Base-by-base conservation (phyloP, 129 eudicot species). In the Scalesia atractyloides region DNA sequence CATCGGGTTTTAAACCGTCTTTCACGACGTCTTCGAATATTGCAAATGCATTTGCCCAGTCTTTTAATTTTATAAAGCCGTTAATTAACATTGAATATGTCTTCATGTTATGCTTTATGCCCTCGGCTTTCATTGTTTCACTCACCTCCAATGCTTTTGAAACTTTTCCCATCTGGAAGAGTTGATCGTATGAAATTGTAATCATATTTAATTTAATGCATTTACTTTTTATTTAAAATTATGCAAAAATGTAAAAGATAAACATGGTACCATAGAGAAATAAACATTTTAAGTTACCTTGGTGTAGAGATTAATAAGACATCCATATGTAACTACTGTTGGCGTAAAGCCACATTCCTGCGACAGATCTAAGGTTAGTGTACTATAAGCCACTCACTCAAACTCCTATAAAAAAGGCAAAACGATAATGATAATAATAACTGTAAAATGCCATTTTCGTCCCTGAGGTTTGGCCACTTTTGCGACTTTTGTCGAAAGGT, bases 31-130 rank as follows among this genome's bases (percentile, higher is more conserved):
- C 97, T 79, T 94, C 99, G 75, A 86, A 94, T 64, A 94, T 76
- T 43, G 97, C 86, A 83, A 94, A 94, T 36, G 95, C 98, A 75
- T 90, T 94, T 2, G 91, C 96, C 97, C 97, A 94, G 70, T 94
- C 98, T 83, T 90, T 88, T 48, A 94, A 64, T 54, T 76, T 84
- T 63, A 87, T 74, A 75, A 90, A 94, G 36, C 98, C 98, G 46
- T 88, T 87, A 60, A 94, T 94, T 71, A 94, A 64, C 98, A 94
- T 94, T 51, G 98, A 94, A 75, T 94, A 94, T 36, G 97, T 94
- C 92, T 94, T 94, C 87, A 90, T 80, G 82, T 94, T 94, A 62
- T 94, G 99, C 37, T 77, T 84, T 72, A 94, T 75, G 56, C 97
- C 93, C 24, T 75, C 84, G 20, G 15, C 52, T 81, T 81, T 88